Evolutionary conservation across 1,284 basidiomycete genomes (phyloP).

Genomic region (Leccinum fallax): DNA sequence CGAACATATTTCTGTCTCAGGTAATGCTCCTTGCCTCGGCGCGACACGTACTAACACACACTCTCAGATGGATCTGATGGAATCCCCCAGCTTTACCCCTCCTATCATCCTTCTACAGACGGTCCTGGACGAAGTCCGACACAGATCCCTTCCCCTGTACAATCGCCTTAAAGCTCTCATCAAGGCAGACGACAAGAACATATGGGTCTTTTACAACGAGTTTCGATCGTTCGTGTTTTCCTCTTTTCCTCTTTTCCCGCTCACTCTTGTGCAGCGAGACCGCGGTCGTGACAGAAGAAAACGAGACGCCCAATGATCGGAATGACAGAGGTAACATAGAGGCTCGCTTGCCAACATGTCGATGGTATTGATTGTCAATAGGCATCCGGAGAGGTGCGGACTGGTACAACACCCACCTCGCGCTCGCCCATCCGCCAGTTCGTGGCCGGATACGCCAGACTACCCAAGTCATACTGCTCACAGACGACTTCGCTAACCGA

Average conservation of each 20-base stretch:
- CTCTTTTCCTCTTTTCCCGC: not conserved
- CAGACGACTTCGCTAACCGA: slow-evolving; percentile 89
- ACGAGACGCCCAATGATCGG: slow-evolving; percentile 86
- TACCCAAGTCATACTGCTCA: slow-evolving; percentile 78
- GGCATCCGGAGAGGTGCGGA: slow-evolving; percentile 83
- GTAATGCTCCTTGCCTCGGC: slow-evolving; percentile 21
- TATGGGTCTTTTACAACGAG: slow-evolving; percentile 94
- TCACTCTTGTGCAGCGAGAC: slow-evolving; percentile 60
- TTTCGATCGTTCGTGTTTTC: slow-evolving; percentile 65
- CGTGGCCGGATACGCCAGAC: slow-evolving; percentile 49
- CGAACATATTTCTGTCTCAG: slow-evolving; percentile 94
- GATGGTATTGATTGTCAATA: slow-evolving; percentile 30
- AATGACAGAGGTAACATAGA: slow-evolving; percentile 78
- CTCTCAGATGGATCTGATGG: slow-evolving; percentile 87
- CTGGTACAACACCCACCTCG: slow-evolving; percentile 84
- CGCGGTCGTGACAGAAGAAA: slow-evolving; percentile 69
- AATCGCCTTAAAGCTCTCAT: slow-evolving; percentile 86
- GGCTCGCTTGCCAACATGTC: not conserved
- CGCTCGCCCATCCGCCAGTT: slow-evolving; percentile 51
- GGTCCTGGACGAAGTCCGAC: slow-evolving; percentile 94
- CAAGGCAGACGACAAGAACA: slow-evolving; percentile 76
- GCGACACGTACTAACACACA: slow-evolving; percentile 3
- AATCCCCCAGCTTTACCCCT: slow-evolving; percentile 71
- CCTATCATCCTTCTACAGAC: slow-evolving; percentile 94
- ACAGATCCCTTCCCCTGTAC: slow-evolving; percentile 91